A percentile compares a stretch with the other conserved stretches of the same genome.
Evolutionary conservation across 495 filamentous ascomycete species (phyloP).

Genomic region (Penicillium taxi): DNA sequence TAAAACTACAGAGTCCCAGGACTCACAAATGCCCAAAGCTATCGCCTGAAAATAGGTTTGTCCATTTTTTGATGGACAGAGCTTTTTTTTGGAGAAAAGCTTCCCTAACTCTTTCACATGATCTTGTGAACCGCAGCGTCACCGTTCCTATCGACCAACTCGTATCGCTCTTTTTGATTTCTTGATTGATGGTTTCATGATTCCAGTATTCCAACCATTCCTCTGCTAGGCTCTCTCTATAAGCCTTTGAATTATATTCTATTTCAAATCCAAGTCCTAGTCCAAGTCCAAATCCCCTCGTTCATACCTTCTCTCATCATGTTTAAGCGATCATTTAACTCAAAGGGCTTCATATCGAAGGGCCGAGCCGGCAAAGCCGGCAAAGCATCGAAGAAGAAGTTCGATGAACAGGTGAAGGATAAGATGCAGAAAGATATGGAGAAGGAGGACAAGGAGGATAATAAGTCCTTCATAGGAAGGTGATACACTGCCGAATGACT

Average conservation of each 20-base stretch:
- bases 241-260: no score
- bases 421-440: slow-evolving; percentile 61
- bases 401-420: slow-evolving; percentile 63
- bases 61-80: slow-evolving; percentile 22
- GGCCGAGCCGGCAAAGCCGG: slow-evolving; percentile 71
- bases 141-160: slow-evolving; percentile 25
- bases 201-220: no score
- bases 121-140: slow-evolving; percentile 33
- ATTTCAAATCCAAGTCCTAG: no score
- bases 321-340: slow-evolving; percentile 79
- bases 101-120: slow-evolving; percentile 33
- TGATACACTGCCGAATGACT: slow-evolving; percentile 19
- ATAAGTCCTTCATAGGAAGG: slow-evolving; percentile 14
- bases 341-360: slow-evolving; percentile 53
- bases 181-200: no score
- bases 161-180: slow-evolving; percentile 30
- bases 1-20: slow-evolving; percentile 23
- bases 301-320: slow-evolving; percentile 48
- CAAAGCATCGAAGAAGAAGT: slow-evolving; percentile 63
- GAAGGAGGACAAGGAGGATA: slow-evolving; percentile 49
- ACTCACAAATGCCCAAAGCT: slow-evolving; percentile 29
- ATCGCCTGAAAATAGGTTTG: slow-evolving; percentile 14
- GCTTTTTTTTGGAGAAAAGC: slow-evolving; percentile 22
- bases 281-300: no score
- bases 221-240: no score